phyloP scores from a whole-genome alignment of 495 filamentous ascomycete species.

The Astrothelium macrocarpum region DNA sequence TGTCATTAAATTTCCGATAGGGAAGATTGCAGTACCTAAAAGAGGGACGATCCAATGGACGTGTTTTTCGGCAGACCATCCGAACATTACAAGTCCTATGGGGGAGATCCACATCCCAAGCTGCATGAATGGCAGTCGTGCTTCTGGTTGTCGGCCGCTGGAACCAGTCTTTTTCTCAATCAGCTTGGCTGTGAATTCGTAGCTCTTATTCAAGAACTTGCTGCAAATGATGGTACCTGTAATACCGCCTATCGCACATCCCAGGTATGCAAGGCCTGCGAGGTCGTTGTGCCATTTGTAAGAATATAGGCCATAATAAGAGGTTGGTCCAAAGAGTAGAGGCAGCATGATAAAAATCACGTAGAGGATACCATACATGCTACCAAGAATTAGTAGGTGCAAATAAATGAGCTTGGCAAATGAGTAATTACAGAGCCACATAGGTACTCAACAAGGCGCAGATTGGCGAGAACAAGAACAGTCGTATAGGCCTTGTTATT shows the following conservation, averaged over 20 bases:
- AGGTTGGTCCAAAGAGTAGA: neutral
- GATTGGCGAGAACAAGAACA: neutral
- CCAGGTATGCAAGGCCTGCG: neutral
- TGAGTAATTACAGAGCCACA: neutral
- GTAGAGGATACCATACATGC: neutral
- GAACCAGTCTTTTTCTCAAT: neutral
- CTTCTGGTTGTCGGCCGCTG: neutral
- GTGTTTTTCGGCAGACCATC: slow-evolving; percentile 33
- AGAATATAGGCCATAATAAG: neutral
- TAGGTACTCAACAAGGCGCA: neutral
- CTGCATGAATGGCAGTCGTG: neutral
- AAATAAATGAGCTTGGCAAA: neutral
- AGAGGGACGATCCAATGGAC: slow-evolving; percentile 48
- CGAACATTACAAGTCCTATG: slow-evolving; percentile 32
- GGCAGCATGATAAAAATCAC: neutral
- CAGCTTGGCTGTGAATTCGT: neutral
- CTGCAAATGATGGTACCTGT: neutral
- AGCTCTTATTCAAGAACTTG: neutral
- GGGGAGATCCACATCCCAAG: neutral
- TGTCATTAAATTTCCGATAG: slow-evolving; percentile 44
- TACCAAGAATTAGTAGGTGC: neutral
- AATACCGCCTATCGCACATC: neutral
- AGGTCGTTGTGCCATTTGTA: neutral
- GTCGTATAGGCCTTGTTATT: neutral
- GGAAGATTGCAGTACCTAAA: slow-evolving; percentile 44